A percentile compares a stretch with the other conserved stretches of the same genome.
Evolutionary conservation across 495 filamentous ascomycete genomes (phyloP).

Genomic region (Jackrogersella minutella): DNA sequence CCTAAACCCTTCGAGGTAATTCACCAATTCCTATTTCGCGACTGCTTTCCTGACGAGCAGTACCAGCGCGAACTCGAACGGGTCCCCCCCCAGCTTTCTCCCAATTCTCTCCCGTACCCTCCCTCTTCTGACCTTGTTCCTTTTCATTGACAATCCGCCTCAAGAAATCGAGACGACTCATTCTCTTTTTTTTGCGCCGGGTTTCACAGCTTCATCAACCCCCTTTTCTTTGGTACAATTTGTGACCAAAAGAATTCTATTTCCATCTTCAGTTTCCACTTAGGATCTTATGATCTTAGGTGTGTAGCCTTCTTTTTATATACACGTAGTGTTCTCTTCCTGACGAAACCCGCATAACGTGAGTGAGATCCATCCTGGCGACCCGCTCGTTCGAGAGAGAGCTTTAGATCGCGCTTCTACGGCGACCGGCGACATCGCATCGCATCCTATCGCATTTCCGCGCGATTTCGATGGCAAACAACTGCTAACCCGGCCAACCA

Average conservation of each 20-base stretch:
- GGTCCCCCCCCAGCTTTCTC: constrained; percentile 34
- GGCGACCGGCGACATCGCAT: constrained; percentile 34
- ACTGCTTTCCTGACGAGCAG: constrained; percentile 2
- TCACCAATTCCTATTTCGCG: constrained; percentile 42
- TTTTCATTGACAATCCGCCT: constrained; percentile 34
- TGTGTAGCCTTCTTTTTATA: constrained; percentile 10
- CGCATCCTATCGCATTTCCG: constrained; percentile 35
- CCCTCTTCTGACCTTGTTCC: constrained; percentile 20
- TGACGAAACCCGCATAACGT: constrained; percentile 37
- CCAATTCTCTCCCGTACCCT: constrained; percentile 16
- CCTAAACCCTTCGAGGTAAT: constrained; percentile 31
- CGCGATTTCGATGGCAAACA: constrained; percentile 37
- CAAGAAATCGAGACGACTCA: constrained; percentile 27
- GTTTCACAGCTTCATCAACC: constrained; percentile 36
- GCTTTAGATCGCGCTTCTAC: constrained; percentile 34
- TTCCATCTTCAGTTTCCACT: constrained; percentile 24
- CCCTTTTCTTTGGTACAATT: constrained; percentile 19
- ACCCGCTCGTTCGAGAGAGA: constrained; percentile 36
- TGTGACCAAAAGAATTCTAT: constrained; percentile 12
- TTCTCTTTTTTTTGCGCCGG: constrained; percentile 45
- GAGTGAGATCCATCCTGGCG: constrained; percentile 46
- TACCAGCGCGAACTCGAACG: constrained; percentile 35
- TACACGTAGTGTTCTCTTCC: constrained; percentile 12
- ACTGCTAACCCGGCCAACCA: constrained; percentile 43
- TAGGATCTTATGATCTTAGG: neutral